Conservation (phyloP, 2,329 filamentous ascomycete species). For the Ophiostoma novo-ulmi region DNA sequence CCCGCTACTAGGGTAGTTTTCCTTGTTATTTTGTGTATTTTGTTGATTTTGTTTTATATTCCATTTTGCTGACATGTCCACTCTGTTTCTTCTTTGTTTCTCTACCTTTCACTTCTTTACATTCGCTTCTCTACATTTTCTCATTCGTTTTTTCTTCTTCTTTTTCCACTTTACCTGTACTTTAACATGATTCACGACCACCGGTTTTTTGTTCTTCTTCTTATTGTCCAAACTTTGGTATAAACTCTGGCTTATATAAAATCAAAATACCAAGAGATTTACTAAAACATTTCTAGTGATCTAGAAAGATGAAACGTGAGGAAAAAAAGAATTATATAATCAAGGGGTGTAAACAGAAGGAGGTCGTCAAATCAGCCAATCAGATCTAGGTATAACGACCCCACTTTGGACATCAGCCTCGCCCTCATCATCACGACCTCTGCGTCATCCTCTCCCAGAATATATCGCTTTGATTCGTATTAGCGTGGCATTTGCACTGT, state of each 20-base stretch:
- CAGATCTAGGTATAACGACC: not conserved
- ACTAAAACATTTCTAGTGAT: too few species aligned
- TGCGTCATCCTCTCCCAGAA: not conserved
- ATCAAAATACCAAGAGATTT: not conserved
- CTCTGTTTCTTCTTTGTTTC: not conserved
- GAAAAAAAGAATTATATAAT: not conserved
- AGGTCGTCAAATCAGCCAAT: not conserved
- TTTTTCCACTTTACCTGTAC: not conserved
- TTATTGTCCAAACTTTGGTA: not conserved
- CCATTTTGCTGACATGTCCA: not conserved
- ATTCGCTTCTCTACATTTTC: not conserved
- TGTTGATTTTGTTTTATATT: not conserved
- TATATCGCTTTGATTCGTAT: not conserved
- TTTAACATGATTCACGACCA: not conserved
- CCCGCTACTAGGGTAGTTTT: not conserved
- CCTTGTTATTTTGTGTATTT: not conserved
- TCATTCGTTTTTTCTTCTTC: not conserved
- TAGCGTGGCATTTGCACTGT: not conserved
- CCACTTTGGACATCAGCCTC: not conserved
- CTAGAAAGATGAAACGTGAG: not conserved
- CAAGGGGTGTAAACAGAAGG: not conserved
- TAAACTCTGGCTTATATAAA: not conserved
- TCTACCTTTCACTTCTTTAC: not conserved
- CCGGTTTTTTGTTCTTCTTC: not conserved
- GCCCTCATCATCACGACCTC: not conserved